Evolutionary conservation across 768 basidiomycete genomes (phyloP).

Genomic region (Coprinopsis strossmayeri): DNA sequence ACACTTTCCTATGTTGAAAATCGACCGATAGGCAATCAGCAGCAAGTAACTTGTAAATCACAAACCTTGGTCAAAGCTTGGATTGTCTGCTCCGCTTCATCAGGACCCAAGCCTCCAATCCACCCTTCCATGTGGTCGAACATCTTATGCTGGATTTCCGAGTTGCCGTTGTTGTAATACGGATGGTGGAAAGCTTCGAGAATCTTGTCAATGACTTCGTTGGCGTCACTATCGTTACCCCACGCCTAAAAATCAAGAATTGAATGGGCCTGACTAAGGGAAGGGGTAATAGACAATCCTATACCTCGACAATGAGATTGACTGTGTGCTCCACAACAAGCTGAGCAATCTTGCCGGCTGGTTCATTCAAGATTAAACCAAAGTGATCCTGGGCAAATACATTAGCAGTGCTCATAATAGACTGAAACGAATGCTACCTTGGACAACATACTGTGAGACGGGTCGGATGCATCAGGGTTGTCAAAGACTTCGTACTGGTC

Average conservation of each 20-base stretch:
- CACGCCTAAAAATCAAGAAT: slow-evolving; percentile 31
- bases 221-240: slow-evolving; percentile 37
- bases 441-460: slow-evolving; percentile 66
- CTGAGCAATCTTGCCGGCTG: slow-evolving; percentile 67
- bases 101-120: slow-evolving; percentile 40
- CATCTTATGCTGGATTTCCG: slow-evolving; percentile 55
- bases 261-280: neutral
- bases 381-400: slow-evolving; percentile 53
- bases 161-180: slow-evolving; percentile 49
- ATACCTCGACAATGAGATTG: slow-evolving; percentile 47
- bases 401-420: neutral
- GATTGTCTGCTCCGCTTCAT: slow-evolving; percentile 38
- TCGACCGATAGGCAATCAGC: no score
- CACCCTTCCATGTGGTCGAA: slow-evolving; percentile 48
- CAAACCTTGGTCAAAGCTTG: slow-evolving; percentile 46
- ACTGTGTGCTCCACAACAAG: slow-evolving; percentile 59
- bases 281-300: slow-evolving; percentile 8
- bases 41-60: neutral
- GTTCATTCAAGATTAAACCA: slow-evolving; percentile 64
- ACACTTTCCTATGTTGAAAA: slow-evolving; percentile 47
- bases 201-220: slow-evolving; percentile 42
- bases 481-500: slow-evolving; percentile 71
- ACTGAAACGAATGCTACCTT: slow-evolving; percentile 34
- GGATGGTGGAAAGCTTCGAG: slow-evolving; percentile 68
- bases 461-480: slow-evolving; percentile 61